Conservation (phyloP, 345 rosid species). For the Gynandropsis gynandra region DNA sequence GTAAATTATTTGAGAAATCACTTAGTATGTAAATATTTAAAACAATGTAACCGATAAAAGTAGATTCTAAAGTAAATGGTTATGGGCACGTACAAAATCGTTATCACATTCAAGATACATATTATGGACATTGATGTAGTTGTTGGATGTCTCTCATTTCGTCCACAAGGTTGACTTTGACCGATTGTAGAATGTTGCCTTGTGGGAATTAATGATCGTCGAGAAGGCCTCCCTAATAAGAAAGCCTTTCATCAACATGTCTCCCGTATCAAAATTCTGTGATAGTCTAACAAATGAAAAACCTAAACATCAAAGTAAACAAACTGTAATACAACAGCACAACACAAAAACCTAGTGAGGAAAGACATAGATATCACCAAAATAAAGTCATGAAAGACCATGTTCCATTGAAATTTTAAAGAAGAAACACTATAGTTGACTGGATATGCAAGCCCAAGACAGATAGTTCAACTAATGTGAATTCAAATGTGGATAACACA, state of each 20-base stretch:
- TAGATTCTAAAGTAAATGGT: neutral
- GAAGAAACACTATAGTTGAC: neutral
- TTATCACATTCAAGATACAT: conserved; percentile 74
- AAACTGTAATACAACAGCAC: neutral
- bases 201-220: conserved; percentile 54
- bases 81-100: conserved; percentile 56
- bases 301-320: conserved; percentile 38
- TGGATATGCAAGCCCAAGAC: neutral
- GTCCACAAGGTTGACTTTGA: conserved; percentile 85
- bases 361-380: too few relatives aligned
- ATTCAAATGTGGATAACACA: too few relatives aligned
- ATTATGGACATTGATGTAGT: conserved; percentile 71
- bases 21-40: neutral
- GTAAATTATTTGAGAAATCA: conserved; percentile 61
- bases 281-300: conserved; percentile 52
- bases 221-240: conserved; percentile 71
- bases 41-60: neutral
- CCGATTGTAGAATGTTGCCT: conserved; percentile 90
- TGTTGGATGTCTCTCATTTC: conserved; percentile 86
- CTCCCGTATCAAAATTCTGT: conserved; percentile 91
- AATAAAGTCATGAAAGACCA: too few relatives aligned
- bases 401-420: too few relatives aligned
- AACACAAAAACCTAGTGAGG: too few relatives aligned
- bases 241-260: conserved; percentile 93
- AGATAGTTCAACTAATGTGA: too few relatives aligned